Conservation (phyloP, 2,329 filamentous ascomycete genomes). For the Endothia cerciana region DNA sequence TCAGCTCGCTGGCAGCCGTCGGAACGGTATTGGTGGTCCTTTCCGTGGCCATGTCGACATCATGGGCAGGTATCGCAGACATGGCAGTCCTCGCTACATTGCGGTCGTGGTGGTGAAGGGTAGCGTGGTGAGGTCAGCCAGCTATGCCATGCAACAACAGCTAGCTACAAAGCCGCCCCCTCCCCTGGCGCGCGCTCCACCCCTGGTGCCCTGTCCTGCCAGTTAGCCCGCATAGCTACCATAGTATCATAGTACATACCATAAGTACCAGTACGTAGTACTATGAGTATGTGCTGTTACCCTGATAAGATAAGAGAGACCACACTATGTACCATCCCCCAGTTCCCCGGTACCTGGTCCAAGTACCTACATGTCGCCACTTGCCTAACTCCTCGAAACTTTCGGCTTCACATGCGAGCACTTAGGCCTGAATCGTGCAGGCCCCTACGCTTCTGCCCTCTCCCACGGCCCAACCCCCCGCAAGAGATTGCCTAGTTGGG, state of each 20-base stretch:
- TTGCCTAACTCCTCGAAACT: too few relatives aligned
- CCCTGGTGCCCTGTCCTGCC: too few relatives aligned
- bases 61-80: conserved; percentile 24
- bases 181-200: too few relatives aligned
- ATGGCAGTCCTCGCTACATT: conserved; percentile 26
- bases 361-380: too few relatives aligned
- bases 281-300: too few relatives aligned
- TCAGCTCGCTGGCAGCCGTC: neutral
- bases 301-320: neutral
- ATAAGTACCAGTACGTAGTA: too few relatives aligned
- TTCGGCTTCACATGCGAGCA: conserved; percentile 15
- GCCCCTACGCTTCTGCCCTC: neutral
- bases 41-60: conserved; percentile 21
- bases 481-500: neutral
- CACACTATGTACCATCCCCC: too few relatives aligned
- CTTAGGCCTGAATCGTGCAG: neutral
- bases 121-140: neutral
- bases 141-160: neutral
- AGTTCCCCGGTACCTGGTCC: too few relatives aligned
- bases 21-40: neutral
- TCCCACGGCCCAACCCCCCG: neutral
- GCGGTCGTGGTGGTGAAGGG: conserved; percentile 3
- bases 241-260: too few relatives aligned
- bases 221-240: too few relatives aligned
- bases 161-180: neutral